Percentiles rank a stretch among this genome's conserved stretches.
Conservation (phyloP, 345 rosid species). For the Litchi chinensis region DNA sequence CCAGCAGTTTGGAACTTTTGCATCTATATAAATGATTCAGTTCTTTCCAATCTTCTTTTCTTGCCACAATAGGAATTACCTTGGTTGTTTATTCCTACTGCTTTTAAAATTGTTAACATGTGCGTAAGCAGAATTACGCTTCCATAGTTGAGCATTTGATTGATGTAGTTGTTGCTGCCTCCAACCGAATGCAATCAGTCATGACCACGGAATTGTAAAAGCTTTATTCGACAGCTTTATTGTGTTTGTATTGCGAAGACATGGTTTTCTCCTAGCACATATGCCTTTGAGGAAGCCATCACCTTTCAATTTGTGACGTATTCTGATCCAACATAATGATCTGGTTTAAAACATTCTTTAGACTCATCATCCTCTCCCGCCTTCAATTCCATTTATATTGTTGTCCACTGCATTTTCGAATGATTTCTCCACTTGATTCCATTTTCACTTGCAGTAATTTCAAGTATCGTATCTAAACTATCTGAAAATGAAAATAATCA, state of each 20-base stretch:
- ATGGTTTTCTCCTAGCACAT: neutral
- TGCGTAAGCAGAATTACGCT: neutral
- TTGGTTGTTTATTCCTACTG: neutral
- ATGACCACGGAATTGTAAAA: neutral
- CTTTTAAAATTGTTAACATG: neutral
- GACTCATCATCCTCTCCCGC: neutral
- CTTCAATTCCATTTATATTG: neutral
- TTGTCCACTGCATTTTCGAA: neutral
- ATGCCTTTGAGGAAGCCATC: neutral
- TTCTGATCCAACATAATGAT: neutral
- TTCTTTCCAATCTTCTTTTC: neutral
- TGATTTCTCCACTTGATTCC: neutral
- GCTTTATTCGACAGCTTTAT: neutral
- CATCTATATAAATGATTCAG: neutral
- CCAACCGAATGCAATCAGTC: neutral
- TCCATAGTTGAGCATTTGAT: neutral
- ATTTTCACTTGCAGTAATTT: neutral
- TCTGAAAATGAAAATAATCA: no score
- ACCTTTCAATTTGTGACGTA: neutral
- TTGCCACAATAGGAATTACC: neutral
- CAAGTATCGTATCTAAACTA: neutral
- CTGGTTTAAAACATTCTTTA: neutral
- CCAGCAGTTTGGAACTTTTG: neutral
- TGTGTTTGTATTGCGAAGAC: neutral
- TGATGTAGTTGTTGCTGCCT: neutral